Base-by-base conservation (phyloP, 495 filamentous ascomycete genomes). In the Hypomontagnella monticulosa region DNA sequence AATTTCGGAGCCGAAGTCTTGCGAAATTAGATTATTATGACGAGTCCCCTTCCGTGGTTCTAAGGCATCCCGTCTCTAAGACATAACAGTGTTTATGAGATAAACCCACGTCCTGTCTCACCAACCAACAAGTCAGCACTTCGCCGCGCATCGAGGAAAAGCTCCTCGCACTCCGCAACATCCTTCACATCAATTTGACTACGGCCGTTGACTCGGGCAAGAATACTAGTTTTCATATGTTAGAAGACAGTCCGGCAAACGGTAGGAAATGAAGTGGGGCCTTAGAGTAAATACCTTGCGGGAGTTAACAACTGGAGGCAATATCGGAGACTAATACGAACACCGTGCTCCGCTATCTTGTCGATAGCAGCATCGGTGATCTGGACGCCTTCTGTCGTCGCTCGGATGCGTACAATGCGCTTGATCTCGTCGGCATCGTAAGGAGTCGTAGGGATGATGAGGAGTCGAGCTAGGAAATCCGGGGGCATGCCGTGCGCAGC, bases 401-500 rank as follows among this genome's bases (percentile, higher is more conserved):
- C 87, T 33, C 95, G 91, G 67, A 95, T 84, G 48, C 86, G 84
- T 54, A 97, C 88, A 73, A 99, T 99, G 18, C 86, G 85, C 79
- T 90, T 91, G 77, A 99, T 93, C 78, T 99, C 93, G 2, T 91
- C 88, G 10, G 87, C 81, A 36, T 86, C 82, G 75, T 97, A 99
- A 4, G 91, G 85, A 69, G 90, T 87, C 23, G 95, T 99, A 20
- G 95, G 95, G 67, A 99, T 89, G 77, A 99, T 98, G 68, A 99
- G 89, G 14, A 97, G 86, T 37, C 95, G 92, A 49, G 90, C 90
- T 27, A 98, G 85, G 60, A 98, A 89, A 72, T 99, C 95, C 6
- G 94, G 87, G 0, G 95, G 95, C 56, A 99, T 87, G 61, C 95
- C 95, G 76, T 99, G 95, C 4, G 95, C 92, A 41, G 93, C 92